phyloP scores from a whole-genome alignment of 306 rosid genomes.

The Lathyrus tuberosus region DNA sequence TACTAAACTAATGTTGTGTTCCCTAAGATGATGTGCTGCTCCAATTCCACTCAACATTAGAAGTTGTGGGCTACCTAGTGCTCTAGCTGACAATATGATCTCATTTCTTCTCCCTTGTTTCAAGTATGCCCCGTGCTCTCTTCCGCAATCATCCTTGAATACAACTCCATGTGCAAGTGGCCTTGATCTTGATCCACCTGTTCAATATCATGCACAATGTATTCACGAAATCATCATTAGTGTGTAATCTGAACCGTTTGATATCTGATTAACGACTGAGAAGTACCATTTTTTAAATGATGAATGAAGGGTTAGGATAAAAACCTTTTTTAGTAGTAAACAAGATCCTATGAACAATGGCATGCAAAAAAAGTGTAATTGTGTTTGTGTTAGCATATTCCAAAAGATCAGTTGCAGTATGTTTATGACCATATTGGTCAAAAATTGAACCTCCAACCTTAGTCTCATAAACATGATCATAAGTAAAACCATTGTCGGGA shows the following conservation, averaged over 20 bases:
- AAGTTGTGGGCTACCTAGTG: constrained; percentile 82
- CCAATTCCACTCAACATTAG: constrained; percentile 74
- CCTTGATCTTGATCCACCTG: constrained; percentile 40
- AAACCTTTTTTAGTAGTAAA: constrained; percentile 42
- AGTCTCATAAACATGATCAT: constrained; percentile 68
- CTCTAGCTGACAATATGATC: constrained; percentile 66
- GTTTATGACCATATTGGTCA: constrained; percentile 58
- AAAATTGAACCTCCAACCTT: constrained; percentile 81
- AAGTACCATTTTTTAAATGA: not conserved
- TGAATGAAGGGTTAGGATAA: not conserved
- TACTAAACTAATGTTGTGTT: constrained; percentile 51
- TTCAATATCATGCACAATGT: not conserved
- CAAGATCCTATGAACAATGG: constrained; percentile 54
- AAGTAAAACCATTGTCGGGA: constrained; percentile 74
- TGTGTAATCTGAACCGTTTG: too few species aligned
- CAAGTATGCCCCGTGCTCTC: constrained; percentile 50
- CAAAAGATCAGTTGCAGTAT: constrained; percentile 76
- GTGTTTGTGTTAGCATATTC: constrained; percentile 53
- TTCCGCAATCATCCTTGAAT: constrained; percentile 48
- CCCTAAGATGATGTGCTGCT: constrained; percentile 47
- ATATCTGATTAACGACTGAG: too few species aligned
- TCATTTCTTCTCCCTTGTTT: constrained; percentile 43
- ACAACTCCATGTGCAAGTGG: constrained; percentile 65
- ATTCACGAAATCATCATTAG: not conserved
- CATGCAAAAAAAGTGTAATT: constrained; percentile 58